Evolutionary conservation across 2,329 filamentous ascomycete genomes (phyloP), one percentile per base, ranked within the genome.

Genomic region (Zymoseptoria crescenta): DNA sequence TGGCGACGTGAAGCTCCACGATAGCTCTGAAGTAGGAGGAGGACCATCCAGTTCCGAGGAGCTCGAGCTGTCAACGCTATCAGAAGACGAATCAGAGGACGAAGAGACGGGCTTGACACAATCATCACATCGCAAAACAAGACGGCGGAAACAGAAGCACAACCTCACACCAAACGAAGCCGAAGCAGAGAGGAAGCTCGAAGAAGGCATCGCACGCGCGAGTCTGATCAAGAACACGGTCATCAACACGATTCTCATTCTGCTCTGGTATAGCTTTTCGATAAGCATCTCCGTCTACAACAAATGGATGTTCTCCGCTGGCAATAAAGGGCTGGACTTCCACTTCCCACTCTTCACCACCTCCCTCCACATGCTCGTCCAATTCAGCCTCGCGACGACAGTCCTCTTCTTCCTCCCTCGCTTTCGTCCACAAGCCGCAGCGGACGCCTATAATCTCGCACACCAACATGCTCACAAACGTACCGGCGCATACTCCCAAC

Each of bases 301-400:
- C 82, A 97, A 96, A 78, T 97, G 94, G 94, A 97, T 99, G 93
- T 97, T 99, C 76, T 89, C 89, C 69, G 83, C 87, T 62, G 83
- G 87, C 66, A 85, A 88, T 65, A 52, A 52, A 6, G 51, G 51
- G 3, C 83, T 95, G 67, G 87, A 96, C 75, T 99, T 99, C 73
- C 87, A 89, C 55, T 97, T 94, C 70, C 94, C 94, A 48, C 82
- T 99, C 54, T 97, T 97, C 75, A 96, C 92, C 9, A 99, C 94
- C 3, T 89, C 90, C 64, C 80, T 94, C 73, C 94, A 99, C 77
- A 97, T 97, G 92, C 78, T 92, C 21, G 91, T 99, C 54, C 94
- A 99, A 73, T 97, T 97, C 75, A 75, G 80, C 16, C 83, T 97
- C 49, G 83, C 94, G 8, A 85, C 82, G 19, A 74, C 88, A 50